phyloP scores from a whole-genome alignment of 2,329 filamentous ascomycete species.

The Venturia oleaginea region DNA sequence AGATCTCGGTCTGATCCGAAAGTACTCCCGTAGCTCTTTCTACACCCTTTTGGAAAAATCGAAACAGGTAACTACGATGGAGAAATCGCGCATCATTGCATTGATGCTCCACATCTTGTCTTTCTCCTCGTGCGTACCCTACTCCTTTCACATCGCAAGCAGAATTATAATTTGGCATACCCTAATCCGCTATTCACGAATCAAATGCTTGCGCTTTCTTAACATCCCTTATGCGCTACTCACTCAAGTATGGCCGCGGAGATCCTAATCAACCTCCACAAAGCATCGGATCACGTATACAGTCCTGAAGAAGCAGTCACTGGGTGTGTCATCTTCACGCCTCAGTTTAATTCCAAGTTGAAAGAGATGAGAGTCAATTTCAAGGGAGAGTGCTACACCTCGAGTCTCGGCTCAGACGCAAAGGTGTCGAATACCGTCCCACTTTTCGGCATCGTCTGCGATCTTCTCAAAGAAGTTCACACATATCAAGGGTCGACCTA shows the following conservation, averaged over 20 bases:
- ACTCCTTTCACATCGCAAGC: not conserved
- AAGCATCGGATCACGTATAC: slow-evolving; percentile 7
- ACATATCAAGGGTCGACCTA: slow-evolving; percentile 3
- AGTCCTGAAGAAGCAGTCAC: slow-evolving; percentile 5
- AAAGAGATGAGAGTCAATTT: slow-evolving; percentile 2
- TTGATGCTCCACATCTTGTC: not conserved
- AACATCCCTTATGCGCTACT: not conserved
- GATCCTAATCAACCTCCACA: slow-evolving; percentile 1
- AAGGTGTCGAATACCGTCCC: slow-evolving; percentile 7
- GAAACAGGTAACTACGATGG: not conserved
- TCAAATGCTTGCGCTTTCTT: not conserved
- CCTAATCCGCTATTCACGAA: slow-evolving; percentile 4
- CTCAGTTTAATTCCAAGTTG: slow-evolving; percentile 5
- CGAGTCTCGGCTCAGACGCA: slow-evolving; percentile 1
- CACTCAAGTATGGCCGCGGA: slow-evolving; percentile 4
- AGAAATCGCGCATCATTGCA: not conserved
- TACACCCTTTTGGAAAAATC: not conserved
- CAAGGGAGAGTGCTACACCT: slow-evolving; percentile 10
- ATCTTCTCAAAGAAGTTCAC: not conserved
- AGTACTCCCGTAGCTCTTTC: not conserved
- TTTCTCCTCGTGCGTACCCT: not conserved
- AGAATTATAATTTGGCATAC: slow-evolving; percentile 3
- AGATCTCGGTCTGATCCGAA: not conserved
- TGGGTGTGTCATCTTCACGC: slow-evolving; percentile 8
- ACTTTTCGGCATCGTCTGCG: not conserved